phyloP scores from a whole-genome alignment of 495 filamentous ascomycete genomes.

The Choiromyces venosus region DNA sequence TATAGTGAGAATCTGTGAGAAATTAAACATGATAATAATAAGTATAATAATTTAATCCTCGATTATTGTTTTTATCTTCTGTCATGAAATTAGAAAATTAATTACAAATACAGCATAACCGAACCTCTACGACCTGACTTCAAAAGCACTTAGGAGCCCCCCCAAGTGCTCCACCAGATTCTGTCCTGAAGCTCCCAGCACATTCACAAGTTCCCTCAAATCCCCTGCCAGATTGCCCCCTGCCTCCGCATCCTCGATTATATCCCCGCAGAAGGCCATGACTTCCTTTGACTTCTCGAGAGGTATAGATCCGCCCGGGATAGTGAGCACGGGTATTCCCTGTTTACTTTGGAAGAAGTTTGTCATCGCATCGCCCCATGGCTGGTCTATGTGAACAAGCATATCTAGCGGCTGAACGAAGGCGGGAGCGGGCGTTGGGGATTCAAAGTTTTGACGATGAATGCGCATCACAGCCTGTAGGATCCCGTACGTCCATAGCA shows the following conservation, averaged over 20 bases:
- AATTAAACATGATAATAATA: background rate
- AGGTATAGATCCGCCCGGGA: background rate
- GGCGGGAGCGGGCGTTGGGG: background rate
- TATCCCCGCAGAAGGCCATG: background rate
- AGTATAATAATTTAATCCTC: background rate
- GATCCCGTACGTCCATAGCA: background rate
- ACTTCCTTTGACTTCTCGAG: slow-evolving; percentile 3
- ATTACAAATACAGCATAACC: background rate
- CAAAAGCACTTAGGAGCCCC: background rate
- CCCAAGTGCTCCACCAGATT: background rate
- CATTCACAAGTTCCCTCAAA: background rate
- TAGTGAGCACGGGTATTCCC: background rate
- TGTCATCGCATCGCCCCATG: background rate
- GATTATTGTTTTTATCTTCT: background rate
- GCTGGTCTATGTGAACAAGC: background rate
- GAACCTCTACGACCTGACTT: background rate
- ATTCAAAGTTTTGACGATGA: background rate
- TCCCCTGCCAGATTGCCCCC: background rate
- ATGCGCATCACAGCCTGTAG: background rate
- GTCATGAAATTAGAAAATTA: background rate
- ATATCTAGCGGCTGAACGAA: background rate
- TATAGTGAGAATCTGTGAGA: background rate
- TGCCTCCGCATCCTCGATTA: background rate
- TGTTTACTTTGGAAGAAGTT: background rate
- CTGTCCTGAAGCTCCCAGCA: background rate